phyloP scores from a whole-genome alignment of 768 basidiomycete species.

The Hortiboletus campestris region DNA sequence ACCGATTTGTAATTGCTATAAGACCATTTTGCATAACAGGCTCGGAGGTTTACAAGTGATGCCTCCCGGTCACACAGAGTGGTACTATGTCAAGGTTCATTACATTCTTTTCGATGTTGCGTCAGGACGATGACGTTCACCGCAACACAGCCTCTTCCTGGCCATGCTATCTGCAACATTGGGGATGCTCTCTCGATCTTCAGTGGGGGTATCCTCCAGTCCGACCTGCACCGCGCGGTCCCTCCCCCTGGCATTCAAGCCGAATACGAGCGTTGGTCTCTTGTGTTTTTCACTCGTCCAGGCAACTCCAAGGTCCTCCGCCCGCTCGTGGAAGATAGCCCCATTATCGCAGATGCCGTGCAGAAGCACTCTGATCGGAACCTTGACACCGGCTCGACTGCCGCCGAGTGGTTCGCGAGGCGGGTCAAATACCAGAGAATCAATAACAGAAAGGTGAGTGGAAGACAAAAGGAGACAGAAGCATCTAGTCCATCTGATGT shows the following conservation, averaged over 20 bases:
- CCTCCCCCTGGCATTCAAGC: constrained; percentile 60
- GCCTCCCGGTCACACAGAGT: constrained; percentile 55
- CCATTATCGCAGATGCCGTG: constrained; percentile 46
- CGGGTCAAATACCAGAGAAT: constrained; percentile 41
- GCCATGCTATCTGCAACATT: constrained; percentile 58
- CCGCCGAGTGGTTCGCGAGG: constrained; percentile 41
- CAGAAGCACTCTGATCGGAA: constrained; percentile 35
- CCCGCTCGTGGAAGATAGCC: constrained; percentile 51
- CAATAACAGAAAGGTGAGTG: constrained; percentile 41
- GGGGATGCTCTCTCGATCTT: constrained; percentile 63
- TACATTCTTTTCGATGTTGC: neutral
- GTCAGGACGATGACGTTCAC: neutral
- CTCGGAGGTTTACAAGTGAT: constrained; percentile 71
- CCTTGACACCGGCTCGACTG: constrained; percentile 37
- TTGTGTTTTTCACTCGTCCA: constrained; percentile 68
- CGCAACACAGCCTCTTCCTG: constrained; percentile 43
- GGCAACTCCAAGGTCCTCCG: constrained; percentile 50
- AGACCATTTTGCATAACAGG: constrained; percentile 69
- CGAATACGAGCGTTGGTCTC: constrained; percentile 56
- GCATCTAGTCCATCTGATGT: neutral
- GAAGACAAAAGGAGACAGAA: neutral
- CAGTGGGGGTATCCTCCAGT: constrained; percentile 62
- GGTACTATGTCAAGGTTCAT: constrained; percentile 64
- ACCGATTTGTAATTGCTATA: neutral
- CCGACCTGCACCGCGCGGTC: constrained; percentile 62